Evolutionary conservation across 176 grass and related monocot species (phyloP), one percentile per base, ranked within the genome.

Genomic region (Tuctoria greenei): DNA sequence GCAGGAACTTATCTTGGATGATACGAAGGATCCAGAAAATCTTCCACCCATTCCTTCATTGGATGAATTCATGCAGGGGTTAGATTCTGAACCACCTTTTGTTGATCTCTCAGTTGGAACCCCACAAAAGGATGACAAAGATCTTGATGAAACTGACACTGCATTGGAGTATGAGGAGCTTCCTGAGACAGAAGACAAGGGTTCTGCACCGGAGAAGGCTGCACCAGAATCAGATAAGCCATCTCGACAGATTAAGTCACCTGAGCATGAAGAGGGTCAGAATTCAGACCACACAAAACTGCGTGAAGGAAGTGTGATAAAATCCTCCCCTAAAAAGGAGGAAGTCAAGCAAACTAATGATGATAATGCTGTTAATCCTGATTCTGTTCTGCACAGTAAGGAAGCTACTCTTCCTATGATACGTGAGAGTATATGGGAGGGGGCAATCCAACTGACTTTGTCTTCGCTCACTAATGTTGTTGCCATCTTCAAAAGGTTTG

Each of bases 401-500:
- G 28, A 20, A 69, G 61, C 55, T 55, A 14, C 13, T 75, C 14
- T 64, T 64, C 75, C 81, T 69, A 31, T 84, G 11, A 67, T 16
- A 15, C 61, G 67, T 60, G 87, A 66, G 21, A 71, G 28, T 74
- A 58, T 93, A 66, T 93, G 91, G 94, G 86, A 91, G 72, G 91
- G 86, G 43, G 75, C 75, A 77, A 84, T 97, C 82, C 86, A 91
- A 47, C 81, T 97, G 64, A 83, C 69, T 80, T 44, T 83, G 63
- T 85, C 83, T 34, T 72, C 88, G 24, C 20, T 72, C 35, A 84
- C 69, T 75, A 80, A 76, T 66, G 83, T 97, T 24, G 64, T 80
- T 83, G 88, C 84, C 51, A 62, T 91, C 58, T 97, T 87, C 45
- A 97, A 81, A 89, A 91, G 93, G 93, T 97, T 79, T 81, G 72